Percentiles rank a stretch among this genome's conserved stretches.
Conservation (phyloP, 1,139 yeast species). For the Nakaseomyces delphensis region DNA sequence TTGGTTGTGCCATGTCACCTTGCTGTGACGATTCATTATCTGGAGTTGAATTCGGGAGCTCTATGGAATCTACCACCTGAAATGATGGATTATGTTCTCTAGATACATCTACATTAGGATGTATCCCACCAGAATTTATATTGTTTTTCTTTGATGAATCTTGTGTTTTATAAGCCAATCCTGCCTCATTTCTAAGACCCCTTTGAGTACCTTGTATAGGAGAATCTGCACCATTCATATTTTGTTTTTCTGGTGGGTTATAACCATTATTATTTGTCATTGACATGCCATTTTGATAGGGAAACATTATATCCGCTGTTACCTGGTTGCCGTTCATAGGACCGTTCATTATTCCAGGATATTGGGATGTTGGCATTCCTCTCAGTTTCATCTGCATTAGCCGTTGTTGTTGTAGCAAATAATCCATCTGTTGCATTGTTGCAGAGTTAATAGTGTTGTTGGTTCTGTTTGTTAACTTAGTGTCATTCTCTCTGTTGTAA, state of each 20-base stretch:
- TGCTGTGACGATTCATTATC: neutral
- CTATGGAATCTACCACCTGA: neutral
- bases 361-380: neutral
- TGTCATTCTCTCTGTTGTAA: neutral
- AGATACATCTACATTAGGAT: neutral
- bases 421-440: neutral
- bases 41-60: neutral
- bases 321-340: neutral
- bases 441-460: neutral
- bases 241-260: neutral
- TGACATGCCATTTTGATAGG: neutral
- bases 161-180: neutral
- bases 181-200: neutral
- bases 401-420: neutral
- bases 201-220: neutral
- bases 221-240: neutral
- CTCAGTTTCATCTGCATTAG: constrained; percentile 1
- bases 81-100: neutral
- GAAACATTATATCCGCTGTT: neutral
- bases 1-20: constrained; percentile 1
- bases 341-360: neutral
- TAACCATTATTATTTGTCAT: neutral
- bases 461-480: neutral
- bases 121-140: neutral
- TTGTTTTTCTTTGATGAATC: neutral